Conservation (phyloP, 805 yeast species). For the Monosporozyma aerobia region DNA sequence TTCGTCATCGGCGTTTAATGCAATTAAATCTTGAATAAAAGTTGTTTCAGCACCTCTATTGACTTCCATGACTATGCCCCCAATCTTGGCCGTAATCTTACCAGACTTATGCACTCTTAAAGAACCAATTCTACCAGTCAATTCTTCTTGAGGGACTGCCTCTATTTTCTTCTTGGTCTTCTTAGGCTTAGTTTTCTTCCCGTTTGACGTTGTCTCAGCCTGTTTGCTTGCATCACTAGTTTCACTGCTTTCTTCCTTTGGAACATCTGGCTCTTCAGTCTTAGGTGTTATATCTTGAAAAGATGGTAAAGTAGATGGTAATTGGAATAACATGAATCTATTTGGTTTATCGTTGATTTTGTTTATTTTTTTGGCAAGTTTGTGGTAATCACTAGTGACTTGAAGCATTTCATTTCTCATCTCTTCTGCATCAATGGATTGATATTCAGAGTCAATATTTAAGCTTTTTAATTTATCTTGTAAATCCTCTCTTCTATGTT, state of each 20-base stretch:
- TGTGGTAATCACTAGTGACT: constrained; percentile 33
- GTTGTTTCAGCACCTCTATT: constrained; percentile 59
- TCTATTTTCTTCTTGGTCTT: constrained; percentile 6
- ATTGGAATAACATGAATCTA: constrained; percentile 31
- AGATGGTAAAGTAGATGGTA: constrained; percentile 32
- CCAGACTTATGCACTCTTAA: constrained; percentile 80
- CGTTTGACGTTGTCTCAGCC: background rate
- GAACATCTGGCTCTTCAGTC: constrained; percentile 1
- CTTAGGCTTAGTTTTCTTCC: background rate
- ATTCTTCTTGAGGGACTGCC: constrained; percentile 8
- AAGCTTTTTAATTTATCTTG: constrained; percentile 25
- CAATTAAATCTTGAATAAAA: constrained; percentile 65
- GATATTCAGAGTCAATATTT: constrained; percentile 21
- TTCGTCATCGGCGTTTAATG: constrained; percentile 36
- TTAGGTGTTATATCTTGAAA: constrained; percentile 20
- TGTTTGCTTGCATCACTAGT: constrained; percentile 6
- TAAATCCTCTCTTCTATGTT: constrained; percentile 19
- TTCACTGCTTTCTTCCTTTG: constrained; percentile 7
- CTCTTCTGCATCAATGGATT: constrained; percentile 28
- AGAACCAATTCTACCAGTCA: constrained; percentile 59
- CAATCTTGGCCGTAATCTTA: constrained; percentile 62
- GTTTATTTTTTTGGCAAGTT: constrained; percentile 25
- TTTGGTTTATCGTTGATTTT: constrained; percentile 28
- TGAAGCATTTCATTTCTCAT: constrained; percentile 30
- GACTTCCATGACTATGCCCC: constrained; percentile 59